Evolutionary conservation across 1,284 basidiomycete genomes (phyloP).

Genomic region (Heterobasidion occidentale): DNA sequence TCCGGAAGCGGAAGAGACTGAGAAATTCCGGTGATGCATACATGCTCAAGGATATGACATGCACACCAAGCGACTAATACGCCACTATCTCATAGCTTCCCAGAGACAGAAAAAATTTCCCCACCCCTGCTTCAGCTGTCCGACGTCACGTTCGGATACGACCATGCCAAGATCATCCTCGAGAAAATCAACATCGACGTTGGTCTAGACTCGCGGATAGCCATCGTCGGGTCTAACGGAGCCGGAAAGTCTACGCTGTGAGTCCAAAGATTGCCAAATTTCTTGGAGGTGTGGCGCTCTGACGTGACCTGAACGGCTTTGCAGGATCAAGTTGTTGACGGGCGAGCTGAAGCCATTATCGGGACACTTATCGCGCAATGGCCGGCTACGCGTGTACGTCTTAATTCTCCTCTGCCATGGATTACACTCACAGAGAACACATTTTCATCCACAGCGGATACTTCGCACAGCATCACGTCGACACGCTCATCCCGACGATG

Average conservation of each 20-base stretch:
- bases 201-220: constrained; percentile 82
- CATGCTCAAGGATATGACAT: background rate
- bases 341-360: constrained; percentile 78
- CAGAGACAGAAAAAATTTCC: constrained; percentile 92
- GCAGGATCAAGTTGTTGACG: constrained; percentile 88
- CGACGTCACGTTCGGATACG: constrained; percentile 90
- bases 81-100: constrained; percentile 49
- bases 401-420: background rate
- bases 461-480: constrained; percentile 98
- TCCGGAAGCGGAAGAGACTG: constrained; percentile 84
- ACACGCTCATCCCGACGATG: constrained; percentile 81
- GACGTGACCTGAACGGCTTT: constrained; percentile 1
- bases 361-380: constrained; percentile 88
- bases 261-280: too few relatives aligned
- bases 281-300: background rate
- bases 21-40: constrained; percentile 68
- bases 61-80: background rate
- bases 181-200: constrained; percentile 87
- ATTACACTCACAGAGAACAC: background rate
- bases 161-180: constrained; percentile 73
- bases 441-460: constrained; percentile 70
- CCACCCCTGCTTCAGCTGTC: constrained; percentile 94
- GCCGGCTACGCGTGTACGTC: constrained; percentile 78
- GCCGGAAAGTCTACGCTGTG: constrained; percentile 78
- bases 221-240: constrained; percentile 82